Conservation (phyloP, 169 alveolate genomes). For the Plasmodium vivax region DNA sequence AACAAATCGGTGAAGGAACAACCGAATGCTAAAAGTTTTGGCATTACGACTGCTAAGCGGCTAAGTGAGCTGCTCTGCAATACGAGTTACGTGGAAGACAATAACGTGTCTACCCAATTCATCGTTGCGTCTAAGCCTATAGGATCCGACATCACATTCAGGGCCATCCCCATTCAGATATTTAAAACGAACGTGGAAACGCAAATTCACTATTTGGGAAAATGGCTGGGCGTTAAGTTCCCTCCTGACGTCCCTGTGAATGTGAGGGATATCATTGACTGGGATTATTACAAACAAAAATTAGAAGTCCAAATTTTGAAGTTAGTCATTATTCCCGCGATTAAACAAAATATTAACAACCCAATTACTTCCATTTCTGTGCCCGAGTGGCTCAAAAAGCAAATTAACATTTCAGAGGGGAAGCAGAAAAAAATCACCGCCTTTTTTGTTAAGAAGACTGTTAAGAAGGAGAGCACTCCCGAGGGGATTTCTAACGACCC, state of each 20-base stretch:
- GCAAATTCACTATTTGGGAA: conserved; percentile 83
- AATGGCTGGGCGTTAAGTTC: conserved; percentile 88
- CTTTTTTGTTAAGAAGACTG: conserved; percentile 71
- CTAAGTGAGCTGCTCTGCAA: conserved; percentile 93
- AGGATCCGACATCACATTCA: conserved; percentile 94
- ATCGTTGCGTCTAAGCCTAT: conserved; percentile 94
- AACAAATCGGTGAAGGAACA: conserved; percentile 92
- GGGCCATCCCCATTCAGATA: conserved; percentile 96
- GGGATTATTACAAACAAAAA: conserved; percentile 97
- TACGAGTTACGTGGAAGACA: conserved; percentile 85
- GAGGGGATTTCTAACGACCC: conserved; percentile 21
- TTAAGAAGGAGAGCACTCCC: conserved; percentile 58
- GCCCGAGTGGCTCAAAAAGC: conserved; percentile 95
- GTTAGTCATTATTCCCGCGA: conserved; percentile 96
- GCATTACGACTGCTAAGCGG: conserved; percentile 95
- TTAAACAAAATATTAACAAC: conserved; percentile 93
- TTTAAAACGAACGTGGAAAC: conserved; percentile 89
- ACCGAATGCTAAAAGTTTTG: conserved; percentile 93
- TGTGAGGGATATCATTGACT: conserved; percentile 94
- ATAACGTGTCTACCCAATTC: conserved; percentile 90
- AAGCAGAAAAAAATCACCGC: conserved; percentile 72
- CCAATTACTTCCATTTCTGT: conserved; percentile 94
- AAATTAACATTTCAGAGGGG: conserved; percentile 76
- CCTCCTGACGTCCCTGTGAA: conserved; percentile 88
- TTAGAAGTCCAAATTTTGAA: conserved; percentile 93